Evolutionary conservation across 495 filamentous ascomycete species (phyloP).

Genomic region (Penicillium atrosanguineum): DNA sequence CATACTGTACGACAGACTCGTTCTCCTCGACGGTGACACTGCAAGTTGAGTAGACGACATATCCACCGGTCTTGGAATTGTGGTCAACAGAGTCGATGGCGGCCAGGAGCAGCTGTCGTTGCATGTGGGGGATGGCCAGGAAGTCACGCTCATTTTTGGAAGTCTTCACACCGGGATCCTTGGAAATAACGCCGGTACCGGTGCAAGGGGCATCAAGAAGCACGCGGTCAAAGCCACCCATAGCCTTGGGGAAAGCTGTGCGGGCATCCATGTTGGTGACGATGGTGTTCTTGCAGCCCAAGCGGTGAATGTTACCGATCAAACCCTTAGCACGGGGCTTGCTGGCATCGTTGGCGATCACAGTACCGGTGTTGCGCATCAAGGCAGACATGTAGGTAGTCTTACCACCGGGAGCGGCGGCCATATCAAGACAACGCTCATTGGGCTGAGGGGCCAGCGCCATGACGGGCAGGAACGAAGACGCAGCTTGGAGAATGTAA

Average conservation of each 20-base stretch:
- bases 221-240: slow-evolving; percentile 90
- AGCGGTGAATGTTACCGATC: slow-evolving; percentile 95
- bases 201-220: slow-evolving; percentile 80
- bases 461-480: slow-evolving; percentile 97
- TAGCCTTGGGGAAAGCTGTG: slow-evolving; percentile 81
- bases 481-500: slow-evolving; percentile 96
- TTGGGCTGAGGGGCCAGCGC: slow-evolving; percentile 90
- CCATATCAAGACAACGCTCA: slow-evolving; percentile 91
- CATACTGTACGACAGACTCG: slow-evolving; percentile 91
- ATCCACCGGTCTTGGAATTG: slow-evolving; percentile 79
- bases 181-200: slow-evolving; percentile 87
- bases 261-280: slow-evolving; percentile 93
- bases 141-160: slow-evolving; percentile 96
- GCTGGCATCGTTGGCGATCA: slow-evolving; percentile 96
- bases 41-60: slow-evolving; percentile 93
- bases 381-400: slow-evolving; percentile 93
- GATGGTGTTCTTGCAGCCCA: slow-evolving; percentile 89
- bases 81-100: slow-evolving; percentile 96
- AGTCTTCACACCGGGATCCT: slow-evolving; percentile 93
- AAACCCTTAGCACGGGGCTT: slow-evolving; percentile 91
- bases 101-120: slow-evolving; percentile 88
- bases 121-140: slow-evolving; percentile 82
- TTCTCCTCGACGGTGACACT: slow-evolving; percentile 91
- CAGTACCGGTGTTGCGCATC: slow-evolving; percentile 96
- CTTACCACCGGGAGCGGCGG: slow-evolving; percentile 96